Evolutionary conservation across 2,329 filamentous ascomycete species (phyloP).

Genomic region (Penicillium hesseltinei): DNA sequence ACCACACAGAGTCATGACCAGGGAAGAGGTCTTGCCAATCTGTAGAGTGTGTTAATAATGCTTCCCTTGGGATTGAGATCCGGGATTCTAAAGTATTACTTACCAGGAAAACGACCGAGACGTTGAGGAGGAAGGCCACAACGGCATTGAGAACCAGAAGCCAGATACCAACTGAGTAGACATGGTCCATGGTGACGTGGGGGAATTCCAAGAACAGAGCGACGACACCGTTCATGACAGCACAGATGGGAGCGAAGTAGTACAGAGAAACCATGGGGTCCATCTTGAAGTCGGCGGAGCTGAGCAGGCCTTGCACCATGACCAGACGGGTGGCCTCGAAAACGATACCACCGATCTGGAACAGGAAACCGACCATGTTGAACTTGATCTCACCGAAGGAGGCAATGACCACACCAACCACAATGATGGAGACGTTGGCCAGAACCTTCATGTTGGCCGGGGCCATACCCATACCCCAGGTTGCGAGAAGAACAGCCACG

Average conservation of each 20-base stretch:
- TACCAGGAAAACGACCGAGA: conserved; percentile 83
- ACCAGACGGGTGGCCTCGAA: conserved; percentile 80
- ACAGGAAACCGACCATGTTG: conserved; percentile 61
- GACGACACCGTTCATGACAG: conserved; percentile 72
- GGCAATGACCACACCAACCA: conserved; percentile 89
- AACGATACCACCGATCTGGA: conserved; percentile 70
- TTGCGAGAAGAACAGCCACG: conserved; percentile 84
- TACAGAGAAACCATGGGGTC: conserved; percentile 84
- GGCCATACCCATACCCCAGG: conserved; percentile 82
- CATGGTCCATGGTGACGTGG: conserved; percentile 63
- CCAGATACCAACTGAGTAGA: conserved; percentile 64
- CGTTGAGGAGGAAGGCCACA: conserved; percentile 76
- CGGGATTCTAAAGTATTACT: conserved; percentile 33
- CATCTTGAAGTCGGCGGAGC: conserved; percentile 78
- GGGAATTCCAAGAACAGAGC: conserved; percentile 68
- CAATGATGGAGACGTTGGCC: conserved; percentile 90
- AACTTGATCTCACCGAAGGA: conserved; percentile 96
- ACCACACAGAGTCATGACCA: conserved; percentile 81
- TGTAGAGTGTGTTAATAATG: conserved; percentile 35
- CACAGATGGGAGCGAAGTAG: conserved; percentile 85
- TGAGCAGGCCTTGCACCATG: conserved; percentile 82
- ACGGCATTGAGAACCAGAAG: conserved; percentile 71
- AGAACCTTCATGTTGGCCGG: conserved; percentile 83
- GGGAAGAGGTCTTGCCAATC: conserved; percentile 85
- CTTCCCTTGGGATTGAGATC: not conserved